Conservation (phyloP, 768 basidiomycete species). For the Serendipita sp. region DNA sequence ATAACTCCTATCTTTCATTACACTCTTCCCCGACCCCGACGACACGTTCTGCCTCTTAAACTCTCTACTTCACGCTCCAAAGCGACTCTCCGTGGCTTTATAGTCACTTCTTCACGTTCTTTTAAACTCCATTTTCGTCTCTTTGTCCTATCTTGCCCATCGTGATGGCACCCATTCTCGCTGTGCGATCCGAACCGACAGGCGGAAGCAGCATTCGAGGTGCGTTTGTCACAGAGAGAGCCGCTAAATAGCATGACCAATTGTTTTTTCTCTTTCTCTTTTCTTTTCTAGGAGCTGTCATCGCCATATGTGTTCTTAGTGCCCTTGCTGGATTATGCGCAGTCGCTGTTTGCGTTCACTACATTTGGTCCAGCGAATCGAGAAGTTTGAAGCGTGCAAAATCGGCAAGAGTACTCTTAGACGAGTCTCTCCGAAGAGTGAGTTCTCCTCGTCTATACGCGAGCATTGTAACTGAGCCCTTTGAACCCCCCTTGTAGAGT, state of each 20-base stretch:
- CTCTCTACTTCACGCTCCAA: not conserved
- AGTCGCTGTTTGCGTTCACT: not conserved
- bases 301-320: conserved; percentile 2
- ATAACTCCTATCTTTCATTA: not conserved
- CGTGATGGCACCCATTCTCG: not conserved
- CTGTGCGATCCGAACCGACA: not conserved
- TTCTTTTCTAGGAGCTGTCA: not conserved
- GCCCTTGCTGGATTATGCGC: not conserved
- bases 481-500: not conserved
- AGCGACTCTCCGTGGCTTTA: not conserved
- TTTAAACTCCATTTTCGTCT: not conserved
- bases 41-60: not conserved
- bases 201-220: not conserved
- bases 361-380: not conserved
- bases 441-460: not conserved
- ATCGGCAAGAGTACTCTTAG: not conserved
- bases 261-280: not conserved
- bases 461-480: not conserved
- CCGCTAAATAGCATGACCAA: not conserved
- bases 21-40: not conserved
- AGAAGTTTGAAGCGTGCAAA: not conserved
- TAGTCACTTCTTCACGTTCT: not conserved
- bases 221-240: not conserved
- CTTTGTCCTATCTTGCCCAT: not conserved
- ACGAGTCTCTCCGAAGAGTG: not conserved